Conservation (phyloP, 1,139 yeast species). For the Ogataea hybrid region DNA sequence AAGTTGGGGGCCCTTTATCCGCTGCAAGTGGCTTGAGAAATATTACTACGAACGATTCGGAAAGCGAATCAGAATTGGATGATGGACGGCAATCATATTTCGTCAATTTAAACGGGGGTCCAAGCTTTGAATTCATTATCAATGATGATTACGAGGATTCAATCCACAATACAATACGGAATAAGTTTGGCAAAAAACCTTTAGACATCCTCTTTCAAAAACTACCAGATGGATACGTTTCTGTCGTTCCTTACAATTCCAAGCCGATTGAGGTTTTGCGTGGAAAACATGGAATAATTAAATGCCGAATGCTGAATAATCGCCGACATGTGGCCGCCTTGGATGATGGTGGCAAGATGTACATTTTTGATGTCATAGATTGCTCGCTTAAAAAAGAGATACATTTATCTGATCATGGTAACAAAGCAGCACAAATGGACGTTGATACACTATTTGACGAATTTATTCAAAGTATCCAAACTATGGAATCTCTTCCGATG, state of each 20-base stretch:
- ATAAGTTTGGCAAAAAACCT: not conserved
- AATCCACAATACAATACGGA: slow-evolving; percentile 1
- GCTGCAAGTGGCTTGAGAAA: not conserved
- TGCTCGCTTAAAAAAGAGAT: slow-evolving; percentile 36
- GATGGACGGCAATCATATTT: slow-evolving; percentile 43
- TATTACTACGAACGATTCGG: not conserved
- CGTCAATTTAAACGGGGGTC: slow-evolving; percentile 45
- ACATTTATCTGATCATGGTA: slow-evolving; percentile 6
- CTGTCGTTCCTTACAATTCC: slow-evolving; percentile 30
- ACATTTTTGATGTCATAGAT: slow-evolving; percentile 74
- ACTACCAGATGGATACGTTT: slow-evolving; percentile 25
- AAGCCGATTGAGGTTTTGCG: slow-evolving; percentile 44
- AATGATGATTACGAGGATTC: slow-evolving; percentile 10
- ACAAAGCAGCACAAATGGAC: slow-evolving; percentile 9
- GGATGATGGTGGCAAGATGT: slow-evolving; percentile 72
- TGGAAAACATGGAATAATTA: slow-evolving; percentile 63
- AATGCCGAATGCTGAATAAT: slow-evolving; percentile 70
- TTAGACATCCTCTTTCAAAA: slow-evolving; percentile 27
- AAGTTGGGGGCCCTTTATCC: slow-evolving; percentile 9
- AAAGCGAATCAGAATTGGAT: slow-evolving; percentile 18
- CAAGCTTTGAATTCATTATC: slow-evolving; percentile 43
- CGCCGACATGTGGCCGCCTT: slow-evolving; percentile 77
- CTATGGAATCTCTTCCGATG: slow-evolving; percentile 70
- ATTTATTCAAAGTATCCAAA: slow-evolving; percentile 60
- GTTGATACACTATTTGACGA: slow-evolving; percentile 53